A percentile compares a stretch with the other conserved stretches of the same genome.
phyloP scores from a whole-genome alignment of 495 filamentous ascomycete genomes.

The Neurospora sp. region DNA sequence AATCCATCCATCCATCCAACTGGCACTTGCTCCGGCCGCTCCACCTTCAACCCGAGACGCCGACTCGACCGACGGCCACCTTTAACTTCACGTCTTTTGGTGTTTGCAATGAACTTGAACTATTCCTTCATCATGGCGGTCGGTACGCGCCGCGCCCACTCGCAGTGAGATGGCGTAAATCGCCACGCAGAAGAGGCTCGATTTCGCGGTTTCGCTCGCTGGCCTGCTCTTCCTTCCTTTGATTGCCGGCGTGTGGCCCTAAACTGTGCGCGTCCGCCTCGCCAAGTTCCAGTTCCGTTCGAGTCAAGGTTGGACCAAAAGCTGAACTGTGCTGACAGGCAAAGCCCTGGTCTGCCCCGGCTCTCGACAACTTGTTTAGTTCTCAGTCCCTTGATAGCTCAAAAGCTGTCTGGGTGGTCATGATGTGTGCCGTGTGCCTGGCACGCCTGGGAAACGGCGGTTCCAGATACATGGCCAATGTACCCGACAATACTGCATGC shows the following conservation, averaged over 20 bases:
- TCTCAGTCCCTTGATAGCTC: not conserved
- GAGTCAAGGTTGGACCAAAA: not conserved
- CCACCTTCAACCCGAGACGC: not conserved
- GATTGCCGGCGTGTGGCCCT: not conserved
- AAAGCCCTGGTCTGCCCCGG: not conserved
- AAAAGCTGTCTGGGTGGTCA: not conserved
- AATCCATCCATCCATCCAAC: not conserved
- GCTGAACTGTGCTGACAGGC: not conserved
- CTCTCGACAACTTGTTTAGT: not conserved
- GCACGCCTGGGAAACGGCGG: not conserved
- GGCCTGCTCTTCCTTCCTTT: not conserved
- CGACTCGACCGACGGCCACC: not conserved
- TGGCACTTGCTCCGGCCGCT: not conserved
- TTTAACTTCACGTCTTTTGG: not conserved
- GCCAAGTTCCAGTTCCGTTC: not conserved
- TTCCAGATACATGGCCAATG: not conserved
- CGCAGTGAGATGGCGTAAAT: not conserved
- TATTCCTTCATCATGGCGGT: not conserved
- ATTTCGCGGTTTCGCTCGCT: not conserved
- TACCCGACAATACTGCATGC: not conserved
- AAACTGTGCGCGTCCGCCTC: not conserved
- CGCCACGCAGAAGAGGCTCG: not conserved
- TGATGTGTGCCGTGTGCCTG: not conserved
- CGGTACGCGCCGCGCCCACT: not conserved
- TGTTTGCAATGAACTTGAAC: not conserved